Evolutionary conservation across 1,139 yeast genomes (phyloP), one percentile per base, ranked within the genome.

Genomic region (Barnettozyma hawaiiensis): DNA sequence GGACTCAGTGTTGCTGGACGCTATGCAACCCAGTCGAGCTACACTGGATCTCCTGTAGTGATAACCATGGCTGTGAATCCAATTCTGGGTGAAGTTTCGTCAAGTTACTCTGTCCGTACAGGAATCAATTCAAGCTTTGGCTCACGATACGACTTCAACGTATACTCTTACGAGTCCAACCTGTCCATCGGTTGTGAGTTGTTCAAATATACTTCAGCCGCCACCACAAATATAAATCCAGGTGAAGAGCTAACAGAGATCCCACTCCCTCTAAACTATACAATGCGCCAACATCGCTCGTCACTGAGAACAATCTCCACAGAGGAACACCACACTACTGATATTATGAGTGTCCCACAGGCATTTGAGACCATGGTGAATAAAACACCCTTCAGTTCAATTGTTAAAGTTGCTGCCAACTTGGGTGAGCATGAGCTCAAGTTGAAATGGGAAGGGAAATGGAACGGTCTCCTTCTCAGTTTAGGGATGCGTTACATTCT

Each of bases 31-130:
- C 81, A 87, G 47, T 84, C 96, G 0, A 81, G 95, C 0, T 78
- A 84, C 41, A 84, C 95, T 0, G 95, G 94, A 2, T 84, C 86
- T 48, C 98, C 99, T 0, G 63, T 90, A 48, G 85, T 96, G 0
- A 76, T 92, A 76, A 85, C 97, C 0, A 59, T 92, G 28, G 83
- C 96, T 2, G 74, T 85, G 46, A 92, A 92, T 60, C 99, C 99
- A 2, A 69, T 92, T 11, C 71, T 92, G 61, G 99, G 98, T 4
- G 95, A 90, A 52, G 64, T 94, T 6, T 83, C 95, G 1, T 82
- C 96, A 2, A 84, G 96, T 0, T 92, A 92, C 60, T 79, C 96
- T 0, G 87, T 92, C 27, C 80, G 83, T 55, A 85, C 96, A 0
- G 77, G 89, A 7, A 74, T 78, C 1, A 76, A 81, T 12, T 75